Base-by-base conservation (phyloP, 306 rosid genomes). In the Prunus fruticosa region DNA sequence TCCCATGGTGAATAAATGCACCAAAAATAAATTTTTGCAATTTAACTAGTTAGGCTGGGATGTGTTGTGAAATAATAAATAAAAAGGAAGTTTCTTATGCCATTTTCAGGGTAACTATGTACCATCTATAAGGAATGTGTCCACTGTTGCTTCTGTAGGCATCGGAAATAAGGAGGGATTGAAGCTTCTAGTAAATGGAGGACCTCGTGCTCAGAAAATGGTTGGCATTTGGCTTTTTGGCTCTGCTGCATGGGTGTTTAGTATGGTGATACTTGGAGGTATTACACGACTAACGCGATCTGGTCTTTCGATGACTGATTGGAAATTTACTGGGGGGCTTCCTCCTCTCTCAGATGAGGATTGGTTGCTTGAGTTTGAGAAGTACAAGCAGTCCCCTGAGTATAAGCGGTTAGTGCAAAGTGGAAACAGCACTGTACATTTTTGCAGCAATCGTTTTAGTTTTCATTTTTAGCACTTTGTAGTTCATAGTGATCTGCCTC, bases 301-400 rank as follows among this genome's bases (percentile, higher is more conserved):
- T 16, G 98, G 98, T 78, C 96, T 93, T 85, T 93, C 96, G 10
- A 93, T 93, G 96, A 90, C 94, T n/a, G 93, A 93, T 79, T 90
- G 98, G 98, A 93, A 93, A 43, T 87, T 93, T 80, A 78, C 91
- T 4, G 98, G 98, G 38, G 23, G 69, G 3, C 91, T 93, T 5
- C 98, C 96, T 57, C 96, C 94, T 74, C 79, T 89, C 38, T 80
- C 93, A 1, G 88, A 86, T 38, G 90, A 87, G 69, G 96, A 93
- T 15, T 93, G 96, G 94, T 67, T 83, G 78, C 78, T 50, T 3
- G 98, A 93, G 78, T 89, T 93, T 82, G 93, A 89, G 66, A 93
- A 90, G 78, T 93, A 91, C 84, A 88, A 89, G 83, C 86, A 87
- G 74, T 94, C 97, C 41, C 98, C 97, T 27, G 98, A 94, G 79